Percentiles rank a stretch among this genome's conserved stretches.
Conservation (phyloP, 2,329 filamentous ascomycete species). For the Curvularia hawaiiensis region DNA sequence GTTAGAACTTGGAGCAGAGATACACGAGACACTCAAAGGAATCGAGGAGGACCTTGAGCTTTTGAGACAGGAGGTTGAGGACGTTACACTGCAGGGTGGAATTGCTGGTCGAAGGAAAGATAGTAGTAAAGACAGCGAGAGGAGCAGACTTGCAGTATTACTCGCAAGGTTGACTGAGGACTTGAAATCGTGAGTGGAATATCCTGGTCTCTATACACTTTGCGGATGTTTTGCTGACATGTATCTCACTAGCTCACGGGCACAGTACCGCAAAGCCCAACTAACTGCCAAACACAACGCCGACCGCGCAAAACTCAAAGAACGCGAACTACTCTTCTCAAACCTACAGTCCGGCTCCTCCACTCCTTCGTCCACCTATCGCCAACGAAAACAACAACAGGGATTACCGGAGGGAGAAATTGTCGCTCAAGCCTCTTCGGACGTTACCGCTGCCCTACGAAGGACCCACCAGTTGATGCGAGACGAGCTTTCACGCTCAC, state of each 20-base stretch:
- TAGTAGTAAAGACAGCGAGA: conserved; percentile 65
- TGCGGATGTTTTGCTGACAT: conserved; percentile 4
- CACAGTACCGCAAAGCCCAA: conserved; percentile 81
- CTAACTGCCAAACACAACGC: conserved; percentile 77
- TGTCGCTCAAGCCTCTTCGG: conserved; percentile 74
- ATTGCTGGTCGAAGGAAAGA: conserved; percentile 49
- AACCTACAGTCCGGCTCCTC: conserved; percentile 59
- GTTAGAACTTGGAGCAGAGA: conserved; percentile 78
- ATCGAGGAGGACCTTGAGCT: conserved; percentile 85
- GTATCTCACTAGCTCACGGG: conserved; percentile 55
- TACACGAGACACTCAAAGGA: conserved; percentile 76
- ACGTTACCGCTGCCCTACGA: conserved; percentile 83
- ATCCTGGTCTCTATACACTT: neutral
- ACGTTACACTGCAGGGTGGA: conserved; percentile 58
- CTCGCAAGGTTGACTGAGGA: conserved; percentile 72
- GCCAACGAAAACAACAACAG: conserved; percentile 48
- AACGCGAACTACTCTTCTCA: conserved; percentile 76
- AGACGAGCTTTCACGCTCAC: conserved; percentile 80
- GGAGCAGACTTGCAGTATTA: conserved; percentile 68
- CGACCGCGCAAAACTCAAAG: conserved; percentile 72
- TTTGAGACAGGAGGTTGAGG: conserved; percentile 76
- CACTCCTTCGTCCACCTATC: conserved; percentile 43
- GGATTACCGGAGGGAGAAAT: conserved; percentile 73
- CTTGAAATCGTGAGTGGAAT: conserved; percentile 66
- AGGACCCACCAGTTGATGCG: conserved; percentile 88